Conservation (phyloP, 257 asterid genomes). For the Solanum okadae region DNA sequence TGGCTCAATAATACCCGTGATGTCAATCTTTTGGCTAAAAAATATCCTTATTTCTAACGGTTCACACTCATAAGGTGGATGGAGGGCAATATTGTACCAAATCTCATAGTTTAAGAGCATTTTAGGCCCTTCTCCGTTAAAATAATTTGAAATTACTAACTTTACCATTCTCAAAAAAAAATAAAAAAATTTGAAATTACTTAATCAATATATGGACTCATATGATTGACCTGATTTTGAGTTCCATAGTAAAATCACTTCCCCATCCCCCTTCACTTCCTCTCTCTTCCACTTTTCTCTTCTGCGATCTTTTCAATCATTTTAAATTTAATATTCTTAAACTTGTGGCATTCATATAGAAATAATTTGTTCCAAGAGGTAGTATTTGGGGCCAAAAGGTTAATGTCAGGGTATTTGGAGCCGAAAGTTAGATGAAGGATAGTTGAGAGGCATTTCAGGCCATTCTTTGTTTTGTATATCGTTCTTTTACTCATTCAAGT, state of each 20-base stretch:
- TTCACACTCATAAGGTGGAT: not conserved
- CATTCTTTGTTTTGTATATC: not conserved
- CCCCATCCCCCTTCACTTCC: not conserved
- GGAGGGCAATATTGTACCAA: not conserved
- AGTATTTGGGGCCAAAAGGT: not conserved
- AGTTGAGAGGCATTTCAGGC: not conserved
- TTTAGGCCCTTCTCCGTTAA: not conserved
- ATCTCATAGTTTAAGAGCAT: not conserved
- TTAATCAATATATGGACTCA: not conserved
- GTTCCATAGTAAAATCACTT: not conserved
- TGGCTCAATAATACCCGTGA: not conserved
- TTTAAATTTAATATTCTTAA: too few relatives aligned
- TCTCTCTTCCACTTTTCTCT: not conserved
- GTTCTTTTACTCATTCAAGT: not conserved
- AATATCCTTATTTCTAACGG: not conserved
- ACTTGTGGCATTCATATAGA: not conserved
- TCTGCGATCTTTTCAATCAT: not conserved
- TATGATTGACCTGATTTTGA: not conserved
- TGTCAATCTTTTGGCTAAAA: not conserved
- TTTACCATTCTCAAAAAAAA: too few relatives aligned
- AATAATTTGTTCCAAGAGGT: not conserved
- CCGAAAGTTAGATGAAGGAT: not conserved
- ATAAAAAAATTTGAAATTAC: not conserved
- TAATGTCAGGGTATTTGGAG: not conserved
- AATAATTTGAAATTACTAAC: not conserved